Evolutionary conservation across 192 early-diverging fungal genomes (phyloP).

Genomic region (Coemansia umbellata): DNA sequence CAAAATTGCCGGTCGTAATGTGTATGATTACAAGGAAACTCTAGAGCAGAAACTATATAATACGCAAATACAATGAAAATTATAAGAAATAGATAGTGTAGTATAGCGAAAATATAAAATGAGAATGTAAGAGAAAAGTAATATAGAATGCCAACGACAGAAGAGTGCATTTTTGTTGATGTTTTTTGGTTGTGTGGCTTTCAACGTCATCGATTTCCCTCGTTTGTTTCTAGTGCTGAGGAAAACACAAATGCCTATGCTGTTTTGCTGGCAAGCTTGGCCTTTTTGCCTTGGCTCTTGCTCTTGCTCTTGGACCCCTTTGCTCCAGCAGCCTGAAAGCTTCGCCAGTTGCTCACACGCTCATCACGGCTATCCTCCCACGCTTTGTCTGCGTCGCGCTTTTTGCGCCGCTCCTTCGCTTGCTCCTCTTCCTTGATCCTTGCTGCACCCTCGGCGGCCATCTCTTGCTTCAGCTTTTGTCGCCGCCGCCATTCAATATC

Average conservation of each 20-base stretch:
- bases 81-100: background rate
- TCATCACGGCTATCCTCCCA: conserved; percentile 44
- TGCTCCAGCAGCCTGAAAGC: conserved; percentile 13
- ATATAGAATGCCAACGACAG: too few species aligned
- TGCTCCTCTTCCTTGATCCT: conserved; percentile 23
- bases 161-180: too few species aligned
- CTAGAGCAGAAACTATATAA: too few species aligned
- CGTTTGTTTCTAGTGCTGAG: too few species aligned
- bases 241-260: too few species aligned
- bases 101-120: background rate
- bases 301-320: conserved; percentile 7
- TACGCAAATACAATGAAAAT: too few species aligned
- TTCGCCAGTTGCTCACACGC: conserved; percentile 41
- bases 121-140: background rate
- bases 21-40: too few species aligned
- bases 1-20: too few species aligned
- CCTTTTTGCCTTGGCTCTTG: conserved; percentile 55
- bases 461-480: conserved; percentile 32
- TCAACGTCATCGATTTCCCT: too few species aligned
- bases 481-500: conserved; percentile 46
- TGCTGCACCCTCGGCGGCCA: conserved; percentile 31
- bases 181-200: too few species aligned
- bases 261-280: conserved; percentile 98
- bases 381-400: conserved; percentile 26
- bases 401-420: conserved; percentile 10